Evolutionary conservation across 2,329 filamentous ascomycete species (phyloP), one percentile per base, ranked within the genome.

Genomic region (Trichophyton schoenleinii): DNA sequence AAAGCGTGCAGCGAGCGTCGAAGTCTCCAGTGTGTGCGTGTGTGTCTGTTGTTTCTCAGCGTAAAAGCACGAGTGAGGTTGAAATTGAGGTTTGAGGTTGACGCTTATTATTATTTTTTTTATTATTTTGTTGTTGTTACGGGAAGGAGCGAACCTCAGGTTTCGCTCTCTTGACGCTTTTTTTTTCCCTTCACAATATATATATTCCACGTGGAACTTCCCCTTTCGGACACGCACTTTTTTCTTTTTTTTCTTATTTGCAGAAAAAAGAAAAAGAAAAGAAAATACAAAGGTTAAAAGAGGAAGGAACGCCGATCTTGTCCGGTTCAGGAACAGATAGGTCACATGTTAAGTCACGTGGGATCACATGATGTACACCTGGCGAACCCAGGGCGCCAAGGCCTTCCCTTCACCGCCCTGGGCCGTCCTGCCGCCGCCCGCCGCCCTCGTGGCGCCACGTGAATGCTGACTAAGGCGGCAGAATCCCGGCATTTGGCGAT

Each of bases 391-490:
- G 20, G 25, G 3, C 22, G 22, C 49, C 49, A 53, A 53, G 49
- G 1, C 49, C 2, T 53, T 3, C 3, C 22, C 18, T 8, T 53
- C 49, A 53, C 49, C 49, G 49, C 49, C 49, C 49, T 53, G 49
- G 49, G 20, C 48, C 48, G 48, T 15, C 20, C 48, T 31, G 48
- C 48, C 48, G 48, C 48, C 20, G 20, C 20, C 48, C 20, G 48
- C 28, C 28, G 22, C 49, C 49, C 49, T 53, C 49, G 49, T 53
- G 49, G 49, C 49, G 49, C 49, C 49, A 53, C 49, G 49, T 53
- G 49, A 53, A 25, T 20, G 44, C 44, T 48, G 44, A 48, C 44
- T 48, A 48, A 48, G 18, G n/a, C 6, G 18, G 6, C 41, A 18
- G 41, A n/a, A 44, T n/a, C 41, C 41, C 41, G 4, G 41, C 41